phyloP scores from a whole-genome alignment of 352 stramenopile genomes.

The Phytopythium oedochilum region DNA sequence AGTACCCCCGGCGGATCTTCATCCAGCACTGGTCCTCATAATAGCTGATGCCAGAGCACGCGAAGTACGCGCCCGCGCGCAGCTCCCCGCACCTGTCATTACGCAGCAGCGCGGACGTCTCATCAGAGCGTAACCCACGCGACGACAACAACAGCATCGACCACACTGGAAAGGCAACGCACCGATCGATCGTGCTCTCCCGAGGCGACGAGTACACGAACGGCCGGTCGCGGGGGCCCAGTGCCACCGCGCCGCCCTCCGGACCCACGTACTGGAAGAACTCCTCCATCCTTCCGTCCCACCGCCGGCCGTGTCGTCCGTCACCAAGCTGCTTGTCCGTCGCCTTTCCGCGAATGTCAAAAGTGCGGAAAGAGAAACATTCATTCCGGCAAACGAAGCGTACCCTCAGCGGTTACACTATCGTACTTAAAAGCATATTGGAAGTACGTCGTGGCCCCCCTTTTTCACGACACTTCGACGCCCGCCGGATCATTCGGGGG shows the following conservation, averaged over 20 bases:
- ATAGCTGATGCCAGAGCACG: slow-evolving; percentile 43
- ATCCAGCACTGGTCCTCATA: slow-evolving; percentile 68
- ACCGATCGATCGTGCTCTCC: slow-evolving; percentile 52
- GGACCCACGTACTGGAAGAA: slow-evolving; percentile 70
- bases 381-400: no score
- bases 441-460: no score
- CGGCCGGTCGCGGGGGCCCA: slow-evolving; percentile 38
- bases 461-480: neutral
- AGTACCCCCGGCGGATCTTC: slow-evolving; percentile 70
- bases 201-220: slow-evolving; percentile 62
- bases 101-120: no score
- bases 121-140: no score
- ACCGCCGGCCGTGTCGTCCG: neutral
- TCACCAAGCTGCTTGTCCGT: no score
- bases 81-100: slow-evolving; percentile 46
- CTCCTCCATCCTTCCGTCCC: slow-evolving; percentile 43
- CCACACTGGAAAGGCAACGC: no score
- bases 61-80: slow-evolving; percentile 59
- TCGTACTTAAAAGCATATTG: no score
- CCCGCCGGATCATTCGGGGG: neutral
- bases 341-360: neutral
- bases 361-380: neutral
- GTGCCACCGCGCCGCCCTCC: slow-evolving; percentile 10
- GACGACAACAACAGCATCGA: no score
- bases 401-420: no score